Evolutionary conservation across 345 rosid species (phyloP), one percentile per base, ranked within the genome.

Genomic region (Erodium maritimum): DNA sequence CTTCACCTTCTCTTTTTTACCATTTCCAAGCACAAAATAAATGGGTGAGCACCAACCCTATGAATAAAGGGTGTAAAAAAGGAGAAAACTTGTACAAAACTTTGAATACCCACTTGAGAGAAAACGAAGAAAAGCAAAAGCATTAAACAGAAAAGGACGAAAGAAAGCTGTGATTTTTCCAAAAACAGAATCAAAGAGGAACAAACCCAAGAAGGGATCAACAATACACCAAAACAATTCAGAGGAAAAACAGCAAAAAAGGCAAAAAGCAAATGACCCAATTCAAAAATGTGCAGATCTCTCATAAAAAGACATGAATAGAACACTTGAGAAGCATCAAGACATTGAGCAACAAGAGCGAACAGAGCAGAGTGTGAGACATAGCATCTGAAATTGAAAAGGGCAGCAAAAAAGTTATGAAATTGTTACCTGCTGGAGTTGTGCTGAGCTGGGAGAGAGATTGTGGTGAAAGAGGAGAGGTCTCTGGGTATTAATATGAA

Each of bases 131-230:
- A 63, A 59, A 53, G 60, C 58, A 61, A 55, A 57, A 64, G 62
- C 61, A 59, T 67, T 75, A 84, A 75, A 70, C 63, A 65, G 62
- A 68, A 70, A 73, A 69, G 63, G 81, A 76, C 75, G 70, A 76
- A 70, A 69, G 55, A 66, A 65, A 78, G 64, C 75, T 48, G 69
- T 63, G 69, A 65, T 66, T 67, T 71, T 69, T 77, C 77, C 78
- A 70, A 71, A 56, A 61, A 69, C 60, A 73, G 62, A 65, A 73
- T 56, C 69, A 67, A 58, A 65, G 54, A 65, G 16, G 60, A 55
- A 37, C 50, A 37, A 54, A 19, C 37, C 65, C 64, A 52, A 56
- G 50, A 64, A 57, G 22, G 23, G 46, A 16, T 58, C 61, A 58
- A 25, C 4, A 62, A 59, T 23, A 63, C 50, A 63, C 66, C 67